phyloP scores from a whole-genome alignment of 2,329 filamentous ascomycete species.

The Sclerotinia minor region DNA sequence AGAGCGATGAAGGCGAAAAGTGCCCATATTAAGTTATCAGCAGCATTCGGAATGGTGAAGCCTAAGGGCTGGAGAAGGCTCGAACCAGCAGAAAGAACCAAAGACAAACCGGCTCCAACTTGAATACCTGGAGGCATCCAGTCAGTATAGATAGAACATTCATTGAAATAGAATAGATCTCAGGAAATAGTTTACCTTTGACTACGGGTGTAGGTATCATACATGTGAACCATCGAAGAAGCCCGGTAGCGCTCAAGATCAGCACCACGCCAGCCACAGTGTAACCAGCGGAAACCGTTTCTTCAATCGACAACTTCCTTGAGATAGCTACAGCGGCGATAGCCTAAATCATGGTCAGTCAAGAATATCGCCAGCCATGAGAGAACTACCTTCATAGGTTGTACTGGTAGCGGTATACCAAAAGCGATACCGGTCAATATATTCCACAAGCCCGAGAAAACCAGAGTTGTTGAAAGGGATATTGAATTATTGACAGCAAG shows the following conservation, averaged over 20 bases:
- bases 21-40: conserved; percentile 79
- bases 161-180: background rate
- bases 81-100: conserved; percentile 75
- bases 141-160: background rate
- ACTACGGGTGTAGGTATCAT: conserved; percentile 76
- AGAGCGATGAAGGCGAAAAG: conserved; percentile 71
- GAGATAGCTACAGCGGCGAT: conserved; percentile 89
- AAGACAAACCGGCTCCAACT: conserved; percentile 81
- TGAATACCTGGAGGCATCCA: conserved; percentile 63
- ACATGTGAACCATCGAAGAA: conserved; percentile 72
- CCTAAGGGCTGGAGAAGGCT: conserved; percentile 65
- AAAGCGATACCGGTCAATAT: conserved; percentile 79
- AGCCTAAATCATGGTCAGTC: conserved; percentile 57
- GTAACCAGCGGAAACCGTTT: conserved; percentile 80
- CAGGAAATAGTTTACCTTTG: conserved; percentile 56
- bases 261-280: conserved; percentile 74
- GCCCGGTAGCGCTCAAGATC: conserved; percentile 73
- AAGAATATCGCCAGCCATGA: conserved; percentile 15
- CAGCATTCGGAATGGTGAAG: conserved; percentile 65
- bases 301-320: conserved; percentile 61
- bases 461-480: conserved; percentile 76
- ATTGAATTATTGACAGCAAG: conserved; percentile 77
- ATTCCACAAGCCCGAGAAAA: conserved; percentile 88
- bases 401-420: conserved; percentile 86
- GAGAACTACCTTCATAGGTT: conserved; percentile 70